Percentiles rank a stretch among this genome's conserved stretches.
phyloP scores from a whole-genome alignment of 176 grass and related monocot genomes.

The Dactylis glomerata region DNA sequence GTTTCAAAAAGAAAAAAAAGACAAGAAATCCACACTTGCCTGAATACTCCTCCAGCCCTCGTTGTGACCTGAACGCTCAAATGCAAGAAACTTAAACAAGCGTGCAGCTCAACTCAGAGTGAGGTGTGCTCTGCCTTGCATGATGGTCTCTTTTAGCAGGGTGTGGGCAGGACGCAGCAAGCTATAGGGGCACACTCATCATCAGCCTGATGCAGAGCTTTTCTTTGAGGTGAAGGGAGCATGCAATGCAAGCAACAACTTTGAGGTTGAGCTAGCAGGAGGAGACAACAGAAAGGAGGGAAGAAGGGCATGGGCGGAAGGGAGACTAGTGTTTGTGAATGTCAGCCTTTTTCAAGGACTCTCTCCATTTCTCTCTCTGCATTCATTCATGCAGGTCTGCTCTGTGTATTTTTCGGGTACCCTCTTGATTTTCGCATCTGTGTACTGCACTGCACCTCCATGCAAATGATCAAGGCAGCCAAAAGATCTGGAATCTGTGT shows the following conservation, averaged over 20 bases:
- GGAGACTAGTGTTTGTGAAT: background rate
- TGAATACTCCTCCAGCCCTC: background rate
- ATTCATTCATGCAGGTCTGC: background rate
- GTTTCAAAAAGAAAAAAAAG: background rate
- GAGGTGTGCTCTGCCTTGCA: background rate
- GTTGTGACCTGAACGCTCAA: background rate
- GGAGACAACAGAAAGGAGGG: background rate
- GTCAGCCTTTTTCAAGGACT: constrained; percentile 22
- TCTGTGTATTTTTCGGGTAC: no score
- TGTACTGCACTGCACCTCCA: background rate
- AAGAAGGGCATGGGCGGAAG: background rate
- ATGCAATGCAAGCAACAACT: background rate
- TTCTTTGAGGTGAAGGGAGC: background rate
- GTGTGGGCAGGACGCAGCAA: background rate
- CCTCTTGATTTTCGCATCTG: background rate
- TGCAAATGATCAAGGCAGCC: constrained; percentile 52
- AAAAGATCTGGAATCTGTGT: constrained; percentile 47
- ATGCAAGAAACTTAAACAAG: background rate
- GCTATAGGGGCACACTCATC: background rate
- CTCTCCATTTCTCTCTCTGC: background rate
- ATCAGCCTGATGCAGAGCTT: background rate
- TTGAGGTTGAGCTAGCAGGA: background rate
- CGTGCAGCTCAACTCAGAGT: background rate
- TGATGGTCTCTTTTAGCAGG: constrained; percentile 12
- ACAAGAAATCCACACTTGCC: background rate